phyloP scores from a whole-genome alignment of 164 flowering plant genomes.

The Paratinospora sagittata region DNA sequence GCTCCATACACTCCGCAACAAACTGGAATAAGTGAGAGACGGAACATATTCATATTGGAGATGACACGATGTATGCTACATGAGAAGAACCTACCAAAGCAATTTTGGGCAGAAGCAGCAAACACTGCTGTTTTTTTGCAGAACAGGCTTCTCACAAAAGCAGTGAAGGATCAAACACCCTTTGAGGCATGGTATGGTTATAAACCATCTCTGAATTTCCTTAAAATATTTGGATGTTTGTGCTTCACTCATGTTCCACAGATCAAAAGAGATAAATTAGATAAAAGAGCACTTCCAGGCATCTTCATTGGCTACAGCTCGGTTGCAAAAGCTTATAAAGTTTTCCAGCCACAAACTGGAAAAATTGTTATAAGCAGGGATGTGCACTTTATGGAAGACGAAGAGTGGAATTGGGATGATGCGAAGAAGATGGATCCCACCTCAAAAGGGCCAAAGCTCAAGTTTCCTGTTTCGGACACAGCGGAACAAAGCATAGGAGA shows the following conservation, averaged over 20 bases:
- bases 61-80: neutral
- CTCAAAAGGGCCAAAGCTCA: neutral
- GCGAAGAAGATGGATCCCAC: no score
- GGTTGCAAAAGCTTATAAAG: neutral
- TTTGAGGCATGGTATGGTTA: no score
- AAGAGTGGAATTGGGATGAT: no score
- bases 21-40: neutral
- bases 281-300: no score
- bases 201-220: no score
- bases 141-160: slow-evolving; percentile 4
- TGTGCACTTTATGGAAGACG: no score
- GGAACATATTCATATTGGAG: neutral
- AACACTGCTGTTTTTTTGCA: neutral
- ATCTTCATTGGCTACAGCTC: no score
- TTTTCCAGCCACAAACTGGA: no score
- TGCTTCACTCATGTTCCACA: no score
- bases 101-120: slow-evolving; percentile 2
- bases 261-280: no score
- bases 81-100: neutral
- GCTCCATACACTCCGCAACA: slow-evolving; percentile 9
- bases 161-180: no score
- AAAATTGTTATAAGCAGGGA: neutral
- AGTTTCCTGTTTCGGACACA: neutral
- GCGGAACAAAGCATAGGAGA: neutral
- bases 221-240: no score